Base-by-base conservation (phyloP, 2,329 filamentous ascomycete species). In the Talaromyces islandicus region DNA sequence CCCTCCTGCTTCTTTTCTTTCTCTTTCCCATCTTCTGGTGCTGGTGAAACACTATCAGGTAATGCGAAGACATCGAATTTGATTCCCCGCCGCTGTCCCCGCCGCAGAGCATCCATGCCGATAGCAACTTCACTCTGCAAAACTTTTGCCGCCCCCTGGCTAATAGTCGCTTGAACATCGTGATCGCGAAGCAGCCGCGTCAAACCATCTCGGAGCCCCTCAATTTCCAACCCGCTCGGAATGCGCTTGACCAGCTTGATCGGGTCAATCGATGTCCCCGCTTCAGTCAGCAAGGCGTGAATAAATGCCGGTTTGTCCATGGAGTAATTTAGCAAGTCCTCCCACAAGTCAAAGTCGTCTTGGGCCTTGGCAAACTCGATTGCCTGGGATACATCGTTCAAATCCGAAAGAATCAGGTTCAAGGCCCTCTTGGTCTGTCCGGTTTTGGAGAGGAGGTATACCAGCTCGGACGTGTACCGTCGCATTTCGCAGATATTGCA, bases 281-380 rank as follows among this genome's bases (percentile, higher is more conserved):
- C 93, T 76, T 97, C 91, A 69, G 96, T 91, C 0, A 99, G 84
- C 3, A 99, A 80, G 0, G 90, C 92, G 12, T 91, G 88, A 66
- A 99, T 97, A 76, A 99, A 99, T 46, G 86, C 86, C 0, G 94
- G 94, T 70, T 97, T 96, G 76, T 97, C 92, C 94, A 99, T 97
- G 62, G 90, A 93, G 74, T 97, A 97, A 67, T 93, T 87, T 6
- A 99, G 84, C 7, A 99, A 81, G 69, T 97, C 92, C 64, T 96
- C 90, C 94, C 94, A 99, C 0, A 99, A 82, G 67, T 97, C 92
- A 0, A 88, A 87, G 68, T 97, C 92, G 64, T 94, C 88, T 70
- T 97, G 92, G 63, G 92, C 88, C 73, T 97, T 97, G 58, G 92
- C 92, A 69, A 99, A 99, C 1, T 88, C 84, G 66, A 99, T 99